A percentile compares a stretch with the other conserved stretches of the same genome.
Evolutionary conservation across 495 filamentous ascomycete genomes (phyloP).

Genomic region (Symbiotaphrina buchneri): DNA sequence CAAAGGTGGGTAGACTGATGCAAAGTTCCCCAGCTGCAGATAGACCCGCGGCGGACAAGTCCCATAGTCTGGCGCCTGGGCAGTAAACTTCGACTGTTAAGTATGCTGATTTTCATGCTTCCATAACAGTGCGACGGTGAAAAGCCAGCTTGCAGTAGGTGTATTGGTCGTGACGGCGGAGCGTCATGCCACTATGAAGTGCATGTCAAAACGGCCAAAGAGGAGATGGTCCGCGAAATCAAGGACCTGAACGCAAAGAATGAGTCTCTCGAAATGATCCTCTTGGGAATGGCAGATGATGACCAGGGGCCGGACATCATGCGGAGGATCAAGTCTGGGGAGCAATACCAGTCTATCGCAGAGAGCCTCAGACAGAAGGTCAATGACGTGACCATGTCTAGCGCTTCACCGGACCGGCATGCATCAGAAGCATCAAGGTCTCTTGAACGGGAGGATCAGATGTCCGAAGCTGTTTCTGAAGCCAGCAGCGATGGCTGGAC

Average conservation of each 20-base stretch:
- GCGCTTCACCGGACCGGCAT: not conserved
- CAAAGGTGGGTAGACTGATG: not conserved
- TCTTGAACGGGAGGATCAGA: not conserved
- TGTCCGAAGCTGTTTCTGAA: no score
- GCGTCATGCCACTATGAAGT: not conserved
- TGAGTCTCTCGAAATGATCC: not conserved
- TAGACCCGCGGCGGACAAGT: no score
- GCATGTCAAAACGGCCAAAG: not conserved
- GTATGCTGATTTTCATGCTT: no score
- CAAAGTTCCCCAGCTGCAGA: no score
- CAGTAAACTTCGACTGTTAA: no score
- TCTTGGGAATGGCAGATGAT: not conserved
- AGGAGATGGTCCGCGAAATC: not conserved
- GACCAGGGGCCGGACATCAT: not conserved
- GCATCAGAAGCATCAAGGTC: not conserved
- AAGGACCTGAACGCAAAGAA: not conserved
- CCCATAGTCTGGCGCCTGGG: no score
- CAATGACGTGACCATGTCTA: not conserved
- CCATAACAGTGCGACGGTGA: not conserved
- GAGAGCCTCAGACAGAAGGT: not conserved
- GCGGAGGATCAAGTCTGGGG: not conserved
- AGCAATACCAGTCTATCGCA: not conserved
- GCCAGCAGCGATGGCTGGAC: conserved; percentile 23
- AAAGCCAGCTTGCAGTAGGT: not conserved
- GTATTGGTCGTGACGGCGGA: not conserved